A percentile compares a stretch with the other conserved stretches of the same genome.
Conservation (phyloP, 2,329 filamentous ascomycete genomes). For the Aspergillus transmontanensis region DNA sequence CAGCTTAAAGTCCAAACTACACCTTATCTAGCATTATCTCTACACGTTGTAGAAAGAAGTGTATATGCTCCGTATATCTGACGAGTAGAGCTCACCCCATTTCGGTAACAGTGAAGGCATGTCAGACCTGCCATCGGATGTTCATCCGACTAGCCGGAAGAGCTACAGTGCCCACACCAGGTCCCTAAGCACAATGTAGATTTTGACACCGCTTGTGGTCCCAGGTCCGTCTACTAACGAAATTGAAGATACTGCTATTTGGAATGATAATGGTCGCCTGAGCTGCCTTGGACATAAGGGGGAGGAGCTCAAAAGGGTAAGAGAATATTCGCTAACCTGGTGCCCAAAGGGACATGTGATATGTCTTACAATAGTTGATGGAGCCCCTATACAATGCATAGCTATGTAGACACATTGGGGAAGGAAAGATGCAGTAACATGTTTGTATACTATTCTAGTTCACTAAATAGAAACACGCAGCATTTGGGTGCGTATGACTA, state of each 20-base stretch:
- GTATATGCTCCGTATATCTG: not conserved
- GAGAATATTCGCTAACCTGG: not conserved
- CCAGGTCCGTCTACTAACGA: not conserved
- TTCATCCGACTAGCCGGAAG: not conserved
- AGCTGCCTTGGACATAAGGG: not conserved
- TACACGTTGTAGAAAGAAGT: not conserved
- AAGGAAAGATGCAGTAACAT: not conserved
- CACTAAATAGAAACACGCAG: fast-evolving
- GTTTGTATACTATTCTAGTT: not conserved
- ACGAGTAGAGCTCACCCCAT: not conserved
- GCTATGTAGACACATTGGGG: not conserved
- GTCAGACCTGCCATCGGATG: too few relatives aligned
- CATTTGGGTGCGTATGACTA: fast-evolving
- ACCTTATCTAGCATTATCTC: too few relatives aligned
- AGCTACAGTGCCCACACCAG: not conserved
- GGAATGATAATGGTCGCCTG: not conserved
- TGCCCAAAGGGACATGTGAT: not conserved
- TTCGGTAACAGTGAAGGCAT: not conserved
- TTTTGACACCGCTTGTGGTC: not conserved
- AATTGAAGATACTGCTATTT: not conserved
- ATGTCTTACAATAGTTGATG: not conserved
- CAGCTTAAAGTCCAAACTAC: too few relatives aligned
- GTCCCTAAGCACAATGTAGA: too few relatives aligned
- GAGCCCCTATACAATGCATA: not conserved
- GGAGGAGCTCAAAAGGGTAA: not conserved